These are phyloP conservation scores for Lactifluus pinguis DNA, from an alignment of 768 basidiomycete genomes.

Conservation along the genomic window DNA sequence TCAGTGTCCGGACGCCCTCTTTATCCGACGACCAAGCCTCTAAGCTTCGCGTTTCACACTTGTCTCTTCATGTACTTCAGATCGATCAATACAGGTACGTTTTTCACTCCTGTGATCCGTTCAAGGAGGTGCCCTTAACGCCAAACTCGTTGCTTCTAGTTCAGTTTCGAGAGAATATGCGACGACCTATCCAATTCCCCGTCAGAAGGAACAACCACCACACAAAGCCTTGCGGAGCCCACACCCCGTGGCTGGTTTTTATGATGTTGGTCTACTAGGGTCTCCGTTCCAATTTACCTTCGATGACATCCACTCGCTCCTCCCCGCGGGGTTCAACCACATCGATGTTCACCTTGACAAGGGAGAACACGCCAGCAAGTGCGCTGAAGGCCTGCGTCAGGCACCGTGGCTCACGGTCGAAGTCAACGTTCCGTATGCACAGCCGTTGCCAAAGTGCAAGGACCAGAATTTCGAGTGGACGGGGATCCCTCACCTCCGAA, in stretches of 20 bases:
- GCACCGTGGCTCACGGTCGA: slow-evolving; percentile 53
- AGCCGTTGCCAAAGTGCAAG: slow-evolving; percentile 18
- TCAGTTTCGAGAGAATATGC: slow-evolving; percentile 35
- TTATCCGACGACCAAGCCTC: slow-evolving; percentile 41
- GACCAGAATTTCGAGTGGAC: background rate
- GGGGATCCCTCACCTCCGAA: slow-evolving; percentile 10
- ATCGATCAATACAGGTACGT: slow-evolving; percentile 58
- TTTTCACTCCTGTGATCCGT: background rate
- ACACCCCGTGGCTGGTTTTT: slow-evolving; percentile 41
- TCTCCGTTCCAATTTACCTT: slow-evolving; percentile 23
- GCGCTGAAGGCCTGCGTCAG: slow-evolving; percentile 26
- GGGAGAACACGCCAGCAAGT: slow-evolving; percentile 41
- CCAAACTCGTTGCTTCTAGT: slow-evolving; percentile 10
- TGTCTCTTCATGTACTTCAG: slow-evolving; percentile 53
- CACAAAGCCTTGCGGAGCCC: slow-evolving; percentile 43
- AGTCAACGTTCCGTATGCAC: slow-evolving; percentile 41
- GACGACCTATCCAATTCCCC: slow-evolving; percentile 47
- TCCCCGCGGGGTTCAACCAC: slow-evolving; percentile 38
- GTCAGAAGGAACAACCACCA: slow-evolving; percentile 52
- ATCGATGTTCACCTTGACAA: slow-evolving; percentile 42
- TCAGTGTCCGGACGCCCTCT: slow-evolving; percentile 49
- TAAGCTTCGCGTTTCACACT: slow-evolving; percentile 46
- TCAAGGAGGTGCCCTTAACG: background rate
- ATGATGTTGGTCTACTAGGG: slow-evolving; percentile 38
- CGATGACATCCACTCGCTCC: slow-evolving; percentile 39